Conservation (phyloP, 148 eudicot species). For the Drosera capensis region DNA sequence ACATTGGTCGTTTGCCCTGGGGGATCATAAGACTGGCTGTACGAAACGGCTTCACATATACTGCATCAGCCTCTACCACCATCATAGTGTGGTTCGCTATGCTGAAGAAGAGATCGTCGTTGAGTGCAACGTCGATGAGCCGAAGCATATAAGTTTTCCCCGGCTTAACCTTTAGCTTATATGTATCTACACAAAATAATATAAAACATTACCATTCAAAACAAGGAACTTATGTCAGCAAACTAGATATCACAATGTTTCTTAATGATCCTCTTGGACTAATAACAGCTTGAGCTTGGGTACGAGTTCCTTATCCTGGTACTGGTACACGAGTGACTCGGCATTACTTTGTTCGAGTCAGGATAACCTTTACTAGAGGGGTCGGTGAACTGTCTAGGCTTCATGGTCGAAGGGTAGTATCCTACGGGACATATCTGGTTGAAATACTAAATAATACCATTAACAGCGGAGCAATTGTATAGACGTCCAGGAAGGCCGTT, state of each 20-base stretch:
- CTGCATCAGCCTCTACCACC: slow-evolving; percentile 34
- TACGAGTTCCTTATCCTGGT: too few species aligned
- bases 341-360: too few species aligned
- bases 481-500: background rate
- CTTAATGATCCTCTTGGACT: too few species aligned
- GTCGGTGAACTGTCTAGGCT: slow-evolving; percentile 42
- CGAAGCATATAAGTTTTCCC: slow-evolving; percentile 36
- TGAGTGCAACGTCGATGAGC: slow-evolving; percentile 42
- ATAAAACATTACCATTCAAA: too few species aligned
- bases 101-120: slow-evolving; percentile 40
- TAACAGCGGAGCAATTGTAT: background rate
- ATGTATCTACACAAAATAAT: too few species aligned
- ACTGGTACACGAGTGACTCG: too few species aligned
- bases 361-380: too few species aligned
- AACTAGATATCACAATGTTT: background rate
- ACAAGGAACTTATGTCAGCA: too few species aligned
- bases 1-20: slow-evolving; percentile 47
- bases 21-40: slow-evolving; percentile 26
- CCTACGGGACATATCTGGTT: too few species aligned
- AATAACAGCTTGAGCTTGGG: too few species aligned
- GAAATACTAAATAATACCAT: too few species aligned
- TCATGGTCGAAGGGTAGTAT: slow-evolving; percentile 47
- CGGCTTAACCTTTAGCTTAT: slow-evolving; percentile 31
- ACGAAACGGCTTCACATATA: slow-evolving; percentile 33
- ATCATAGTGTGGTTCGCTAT: slow-evolving; percentile 43